phyloP scores from a whole-genome alignment of 164 flowering plant genomes.

The Chimonanthus praecox region DNA sequence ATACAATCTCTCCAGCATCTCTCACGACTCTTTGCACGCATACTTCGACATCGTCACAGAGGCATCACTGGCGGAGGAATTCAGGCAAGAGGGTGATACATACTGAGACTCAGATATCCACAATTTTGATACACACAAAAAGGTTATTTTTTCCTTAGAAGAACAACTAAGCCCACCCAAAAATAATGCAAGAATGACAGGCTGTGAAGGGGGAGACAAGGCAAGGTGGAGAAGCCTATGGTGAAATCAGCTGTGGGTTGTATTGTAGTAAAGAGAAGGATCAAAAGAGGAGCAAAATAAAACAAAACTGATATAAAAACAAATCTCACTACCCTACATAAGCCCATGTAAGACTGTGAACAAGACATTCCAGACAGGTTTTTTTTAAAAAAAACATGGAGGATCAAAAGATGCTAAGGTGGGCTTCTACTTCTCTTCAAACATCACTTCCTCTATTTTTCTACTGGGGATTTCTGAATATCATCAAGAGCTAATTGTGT shows the following conservation, averaged over 20 bases:
- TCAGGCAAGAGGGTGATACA: conserved; percentile 19
- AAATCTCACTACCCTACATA: conserved; percentile 28
- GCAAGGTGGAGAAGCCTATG: conserved; percentile 27
- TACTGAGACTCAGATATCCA: conserved; percentile 17
- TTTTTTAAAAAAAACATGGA: conserved; percentile 13
- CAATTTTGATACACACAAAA: neutral
- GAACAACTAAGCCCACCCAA: conserved; percentile 31
- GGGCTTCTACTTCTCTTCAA: conserved; percentile 10
- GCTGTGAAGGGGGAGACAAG: conserved; percentile 35
- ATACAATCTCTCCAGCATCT: conserved; percentile 7
- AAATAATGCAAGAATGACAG: conserved; percentile 49
- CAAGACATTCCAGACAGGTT: conserved; percentile 49
- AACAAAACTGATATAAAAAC: neutral
- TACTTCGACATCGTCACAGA: neutral
- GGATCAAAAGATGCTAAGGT: conserved; percentile 14
- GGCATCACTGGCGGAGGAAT: conserved; percentile 26
- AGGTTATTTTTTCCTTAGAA: conserved; percentile 24
- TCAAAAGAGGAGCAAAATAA: conserved; percentile 24
- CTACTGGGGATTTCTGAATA: neutral
- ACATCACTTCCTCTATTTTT: conserved; percentile 6
- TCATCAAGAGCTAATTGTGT: no score
- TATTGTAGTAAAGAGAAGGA: conserved; percentile 18
- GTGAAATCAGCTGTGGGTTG: conserved; percentile 12
- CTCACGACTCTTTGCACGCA: conserved; percentile 12
- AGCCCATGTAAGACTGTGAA: conserved; percentile 33